These are phyloP conservation scores for Euphorbia celastroides DNA, from an alignment of 441 rosid species.

Conservation along the genomic window DNA sequence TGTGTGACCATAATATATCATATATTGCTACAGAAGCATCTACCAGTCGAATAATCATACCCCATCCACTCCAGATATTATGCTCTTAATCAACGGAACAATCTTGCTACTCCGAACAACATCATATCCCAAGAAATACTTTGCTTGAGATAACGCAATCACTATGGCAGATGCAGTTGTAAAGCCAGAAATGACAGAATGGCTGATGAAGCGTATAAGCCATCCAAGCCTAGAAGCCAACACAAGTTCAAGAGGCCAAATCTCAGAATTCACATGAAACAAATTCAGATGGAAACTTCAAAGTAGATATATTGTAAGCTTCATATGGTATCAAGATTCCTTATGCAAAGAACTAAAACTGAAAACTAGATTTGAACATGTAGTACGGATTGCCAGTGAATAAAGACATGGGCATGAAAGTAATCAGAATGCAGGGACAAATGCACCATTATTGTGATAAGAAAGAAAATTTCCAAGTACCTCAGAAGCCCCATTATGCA, in stretches of 20 bases:
- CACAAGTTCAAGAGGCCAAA: slow-evolving; percentile 1
- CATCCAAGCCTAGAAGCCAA: slow-evolving; percentile 79
- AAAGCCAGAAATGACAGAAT: slow-evolving; percentile 98
- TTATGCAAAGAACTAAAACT: slow-evolving; percentile 5
- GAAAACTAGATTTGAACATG: not conserved
- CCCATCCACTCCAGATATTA: slow-evolving; percentile 83
- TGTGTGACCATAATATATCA: not conserved
- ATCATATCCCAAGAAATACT: slow-evolving; percentile 85
- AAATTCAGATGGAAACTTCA: slow-evolving; percentile 6
- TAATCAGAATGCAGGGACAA: not conserved
- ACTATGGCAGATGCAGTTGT: slow-evolving; percentile 93
- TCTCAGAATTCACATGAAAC: slow-evolving; percentile 5
- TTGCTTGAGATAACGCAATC: slow-evolving; percentile 84
- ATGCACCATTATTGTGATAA: not conserved
- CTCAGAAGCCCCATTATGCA: slow-evolving; percentile 86
- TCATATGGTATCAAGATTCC: not conserved
- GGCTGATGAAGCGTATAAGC: slow-evolving; percentile 97
- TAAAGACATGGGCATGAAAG: not conserved
- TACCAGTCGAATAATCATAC: slow-evolving; percentile 29
- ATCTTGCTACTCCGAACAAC: slow-evolving; percentile 81
- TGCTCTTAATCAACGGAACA: slow-evolving; percentile 79
- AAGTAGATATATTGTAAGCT: not conserved
- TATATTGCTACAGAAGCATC: slow-evolving; percentile 3
- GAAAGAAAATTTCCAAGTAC: slow-evolving; percentile 34
- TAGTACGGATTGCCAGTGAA: not conserved